A percentile compares a stretch with the other conserved stretches of the same genome.
phyloP scores from a whole-genome alignment of 345 rosid species.

The Nephelium lappaceum region DNA sequence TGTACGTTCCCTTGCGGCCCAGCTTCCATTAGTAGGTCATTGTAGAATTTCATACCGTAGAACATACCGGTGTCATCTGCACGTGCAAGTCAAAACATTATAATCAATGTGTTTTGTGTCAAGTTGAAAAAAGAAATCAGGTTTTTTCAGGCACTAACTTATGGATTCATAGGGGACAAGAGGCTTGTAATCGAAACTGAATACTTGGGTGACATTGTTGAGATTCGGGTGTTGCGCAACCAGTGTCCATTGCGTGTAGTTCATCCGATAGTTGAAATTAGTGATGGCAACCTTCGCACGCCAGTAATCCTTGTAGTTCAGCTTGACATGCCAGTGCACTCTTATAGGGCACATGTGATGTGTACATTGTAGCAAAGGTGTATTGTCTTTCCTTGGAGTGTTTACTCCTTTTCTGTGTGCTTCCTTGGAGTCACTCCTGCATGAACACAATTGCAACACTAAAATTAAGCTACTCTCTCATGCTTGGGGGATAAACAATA shows the following conservation, averaged over 20 bases:
- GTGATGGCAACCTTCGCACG: conserved; percentile 64
- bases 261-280: conserved; percentile 60
- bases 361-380: conserved; percentile 64
- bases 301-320: conserved; percentile 62
- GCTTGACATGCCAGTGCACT: conserved; percentile 71
- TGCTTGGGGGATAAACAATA: neutral
- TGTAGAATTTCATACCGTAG: conserved; percentile 56
- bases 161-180: conserved; percentile 48
- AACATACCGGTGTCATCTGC: conserved; percentile 68
- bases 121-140: neutral
- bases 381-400: conserved; percentile 55
- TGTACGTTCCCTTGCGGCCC: conserved; percentile 63
- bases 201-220: conserved; percentile 60
- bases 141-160: conserved; percentile 41
- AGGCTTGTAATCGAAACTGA: conserved; percentile 67
- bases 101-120: conserved; percentile 1
- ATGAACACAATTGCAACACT: conserved; percentile 8
- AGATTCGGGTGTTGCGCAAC: conserved; percentile 70
- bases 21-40: conserved; percentile 59
- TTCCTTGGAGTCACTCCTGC: conserved; percentile 58
- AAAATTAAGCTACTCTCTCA: conserved; percentile 4
- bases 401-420: conserved; percentile 47
- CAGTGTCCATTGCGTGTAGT: conserved; percentile 66
- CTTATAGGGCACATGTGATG: conserved; percentile 68
- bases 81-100: conserved; percentile 13